Percentiles rank a stretch among this genome's conserved stretches.
These are phyloP conservation scores for Auricularia auricula-judae DNA, from an alignment of 768 basidiomycete species.

Conservation along the genomic window DNA sequence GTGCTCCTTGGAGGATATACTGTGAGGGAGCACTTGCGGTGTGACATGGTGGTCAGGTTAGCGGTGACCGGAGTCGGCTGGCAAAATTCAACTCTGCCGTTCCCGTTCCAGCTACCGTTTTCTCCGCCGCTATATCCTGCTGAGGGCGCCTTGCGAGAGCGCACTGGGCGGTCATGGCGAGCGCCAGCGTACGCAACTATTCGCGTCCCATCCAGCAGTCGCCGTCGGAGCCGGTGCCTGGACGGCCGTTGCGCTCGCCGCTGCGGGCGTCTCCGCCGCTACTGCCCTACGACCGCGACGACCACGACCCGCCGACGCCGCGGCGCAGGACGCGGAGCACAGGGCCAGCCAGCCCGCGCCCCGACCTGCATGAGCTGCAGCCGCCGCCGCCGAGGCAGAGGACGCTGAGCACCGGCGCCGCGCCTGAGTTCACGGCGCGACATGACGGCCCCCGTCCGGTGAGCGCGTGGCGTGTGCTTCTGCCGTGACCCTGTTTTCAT, in stretches of 20 bases:
- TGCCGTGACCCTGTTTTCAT: no score
- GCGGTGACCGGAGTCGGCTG: neutral
- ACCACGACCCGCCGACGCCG: neutral
- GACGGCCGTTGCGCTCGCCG: neutral
- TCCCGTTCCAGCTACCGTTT: neutral
- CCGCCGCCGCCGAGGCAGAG: neutral
- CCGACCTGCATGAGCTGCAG: neutral
- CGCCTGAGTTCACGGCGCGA: neutral
- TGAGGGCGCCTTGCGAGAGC: neutral
- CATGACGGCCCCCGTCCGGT: neutral
- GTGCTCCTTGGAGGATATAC: neutral
- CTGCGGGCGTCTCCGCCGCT: neutral
- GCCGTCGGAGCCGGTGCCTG: neutral
- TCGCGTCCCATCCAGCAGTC: neutral
- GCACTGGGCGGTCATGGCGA: neutral
- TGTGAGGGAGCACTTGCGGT: neutral
- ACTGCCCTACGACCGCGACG: neutral
- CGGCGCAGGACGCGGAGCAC: neutral
- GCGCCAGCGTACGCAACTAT: conserved; percentile 1
- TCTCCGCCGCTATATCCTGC: neutral
- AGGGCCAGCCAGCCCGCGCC: neutral
- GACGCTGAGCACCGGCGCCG: neutral
- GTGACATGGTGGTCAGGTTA: neutral
- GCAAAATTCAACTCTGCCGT: neutral
- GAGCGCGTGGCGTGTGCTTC: neutral